Evolutionary conservation across 345 rosid species (phyloP).

Genomic region (Citrus sp.): DNA sequence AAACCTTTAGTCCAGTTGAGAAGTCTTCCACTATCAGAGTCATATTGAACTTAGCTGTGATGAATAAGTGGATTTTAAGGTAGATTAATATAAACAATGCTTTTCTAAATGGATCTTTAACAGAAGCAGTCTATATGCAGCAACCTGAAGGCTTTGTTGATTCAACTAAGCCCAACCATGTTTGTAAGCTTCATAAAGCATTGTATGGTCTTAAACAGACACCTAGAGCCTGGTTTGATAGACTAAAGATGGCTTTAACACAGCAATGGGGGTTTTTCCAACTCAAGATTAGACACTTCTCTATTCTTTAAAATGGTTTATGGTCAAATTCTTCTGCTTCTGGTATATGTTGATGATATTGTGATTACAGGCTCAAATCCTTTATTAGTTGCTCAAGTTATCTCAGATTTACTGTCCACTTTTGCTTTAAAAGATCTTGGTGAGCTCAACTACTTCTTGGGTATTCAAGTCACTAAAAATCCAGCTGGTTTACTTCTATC

Average conservation of each 20-base stretch:
- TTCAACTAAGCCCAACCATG: not conserved
- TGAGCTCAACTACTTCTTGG: not conserved
- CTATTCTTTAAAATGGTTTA: no score
- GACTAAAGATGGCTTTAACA: no score
- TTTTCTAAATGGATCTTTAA: not conserved
- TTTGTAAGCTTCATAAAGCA: not conserved
- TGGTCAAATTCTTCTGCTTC: not conserved
- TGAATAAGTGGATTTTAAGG: not conserved
- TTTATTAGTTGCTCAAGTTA: not conserved
- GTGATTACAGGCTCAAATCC: not conserved
- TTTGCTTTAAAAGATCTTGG: not conserved
- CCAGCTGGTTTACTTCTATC: not conserved
- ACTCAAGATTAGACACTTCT: no score
- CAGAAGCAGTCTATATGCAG: not conserved
- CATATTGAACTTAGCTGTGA: no score
- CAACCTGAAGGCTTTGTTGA: not conserved
- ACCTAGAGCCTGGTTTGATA: not conserved
- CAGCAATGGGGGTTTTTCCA: not conserved
- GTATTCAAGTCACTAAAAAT: not conserved
- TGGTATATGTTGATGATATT: not conserved
- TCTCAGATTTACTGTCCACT: not conserved
- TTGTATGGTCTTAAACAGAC: not conserved
- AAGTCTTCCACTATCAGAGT: not conserved
- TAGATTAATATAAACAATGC: not conserved
- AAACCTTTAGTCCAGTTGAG: no score